phyloP scores from a whole-genome alignment of 768 basidiomycete genomes.

The Coprinopsis strossmayeri region DNA sequence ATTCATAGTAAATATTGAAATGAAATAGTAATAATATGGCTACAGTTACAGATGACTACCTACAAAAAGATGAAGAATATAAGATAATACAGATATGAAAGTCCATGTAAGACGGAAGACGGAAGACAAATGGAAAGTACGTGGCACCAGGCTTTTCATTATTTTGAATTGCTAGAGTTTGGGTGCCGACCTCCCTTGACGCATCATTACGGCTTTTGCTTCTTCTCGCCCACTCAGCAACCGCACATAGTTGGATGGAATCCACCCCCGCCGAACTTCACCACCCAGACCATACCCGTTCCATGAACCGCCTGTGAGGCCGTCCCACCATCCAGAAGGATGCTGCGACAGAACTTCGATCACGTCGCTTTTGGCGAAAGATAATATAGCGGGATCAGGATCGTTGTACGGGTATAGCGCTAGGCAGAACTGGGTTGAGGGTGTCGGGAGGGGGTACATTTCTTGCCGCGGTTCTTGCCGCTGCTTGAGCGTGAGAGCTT shows the following conservation, averaged over 20 bases:
- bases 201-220: neutral
- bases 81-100: no score
- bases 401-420: conserved; percentile 5
- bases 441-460: conserved; percentile 6
- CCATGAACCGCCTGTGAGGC: conserved; percentile 3
- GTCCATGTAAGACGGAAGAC: no score
- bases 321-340: conserved; percentile 10
- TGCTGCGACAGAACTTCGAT: conserved; percentile 6
- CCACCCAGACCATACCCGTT: conserved; percentile 10
- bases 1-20: no score
- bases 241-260: conserved; percentile 8
- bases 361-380: conserved; percentile 5
- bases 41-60: no score
- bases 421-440: conserved; percentile 3
- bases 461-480: neutral
- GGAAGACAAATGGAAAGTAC: no score
- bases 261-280: conserved; percentile 4
- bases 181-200: no score
- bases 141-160: no score
- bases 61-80: no score
- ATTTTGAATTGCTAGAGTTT: no score
- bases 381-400: conserved; percentile 6
- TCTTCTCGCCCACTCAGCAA: neutral
- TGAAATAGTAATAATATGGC: no score
- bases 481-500: neutral